Evolutionary conservation across 257 asterid genomes (phyloP).

Genomic region (Ballota nigra): DNA sequence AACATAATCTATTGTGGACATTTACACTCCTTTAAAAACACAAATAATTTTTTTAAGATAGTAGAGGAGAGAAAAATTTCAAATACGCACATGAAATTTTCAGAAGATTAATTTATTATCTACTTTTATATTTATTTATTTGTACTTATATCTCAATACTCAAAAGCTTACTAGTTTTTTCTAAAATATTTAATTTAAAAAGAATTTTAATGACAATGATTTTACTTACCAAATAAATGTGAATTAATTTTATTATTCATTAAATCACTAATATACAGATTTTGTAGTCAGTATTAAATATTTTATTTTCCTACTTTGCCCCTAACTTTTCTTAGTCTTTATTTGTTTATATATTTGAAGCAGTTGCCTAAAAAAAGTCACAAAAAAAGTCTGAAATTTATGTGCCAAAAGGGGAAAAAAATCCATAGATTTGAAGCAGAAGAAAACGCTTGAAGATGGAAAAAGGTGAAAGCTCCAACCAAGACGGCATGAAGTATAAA

Average conservation of each 20-base stretch:
- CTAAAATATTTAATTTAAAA: neutral
- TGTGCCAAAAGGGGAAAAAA: neutral
- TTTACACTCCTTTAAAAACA: neutral
- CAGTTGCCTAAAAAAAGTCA: neutral
- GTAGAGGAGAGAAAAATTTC: too few relatives aligned
- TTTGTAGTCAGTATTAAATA: neutral
- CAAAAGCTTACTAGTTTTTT: too few relatives aligned
- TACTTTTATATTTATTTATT: too few relatives aligned
- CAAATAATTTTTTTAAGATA: neutral
- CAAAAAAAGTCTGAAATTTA: neutral
- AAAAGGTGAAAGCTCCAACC: conserved; percentile 10
- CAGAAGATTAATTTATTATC: too few relatives aligned
- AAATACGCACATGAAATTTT: neutral
- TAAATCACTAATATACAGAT: neutral
- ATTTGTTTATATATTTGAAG: conserved; percentile 14
- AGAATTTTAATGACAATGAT: neutral
- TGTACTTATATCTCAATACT: too few relatives aligned
- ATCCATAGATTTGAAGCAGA: neutral
- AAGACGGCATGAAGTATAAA: neutral
- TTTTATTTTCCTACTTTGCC: neutral
- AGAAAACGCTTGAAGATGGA: conserved; percentile 22
- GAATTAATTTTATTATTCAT: neutral
- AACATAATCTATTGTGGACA: neutral
- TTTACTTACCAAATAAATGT: conserved; percentile 12
- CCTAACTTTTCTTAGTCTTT: neutral